A percentile compares a stretch with the other conserved stretches of the same genome.
phyloP scores from a whole-genome alignment of 805 yeast species.

The Kuraishia capsulata region DNA sequence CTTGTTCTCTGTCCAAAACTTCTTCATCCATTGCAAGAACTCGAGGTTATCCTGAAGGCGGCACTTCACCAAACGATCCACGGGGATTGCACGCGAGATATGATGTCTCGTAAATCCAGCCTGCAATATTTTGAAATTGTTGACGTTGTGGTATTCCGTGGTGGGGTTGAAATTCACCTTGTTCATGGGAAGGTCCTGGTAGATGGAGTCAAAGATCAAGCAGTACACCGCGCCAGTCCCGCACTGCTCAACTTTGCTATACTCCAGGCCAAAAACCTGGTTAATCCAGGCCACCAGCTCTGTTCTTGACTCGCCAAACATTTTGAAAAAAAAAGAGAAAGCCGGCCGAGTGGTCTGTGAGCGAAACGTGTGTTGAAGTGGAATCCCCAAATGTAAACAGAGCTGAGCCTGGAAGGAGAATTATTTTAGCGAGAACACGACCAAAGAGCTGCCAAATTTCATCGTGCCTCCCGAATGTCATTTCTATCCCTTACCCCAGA shows the following conservation, averaged over 20 bases:
- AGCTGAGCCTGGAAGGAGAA: no score
- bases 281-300: constrained; percentile 86
- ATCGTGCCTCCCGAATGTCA: no score
- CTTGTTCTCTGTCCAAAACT: constrained; percentile 70
- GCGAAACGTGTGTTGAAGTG: no score
- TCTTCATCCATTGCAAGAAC: constrained; percentile 86
- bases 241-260: constrained; percentile 81
- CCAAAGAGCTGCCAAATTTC: no score
- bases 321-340: neutral
- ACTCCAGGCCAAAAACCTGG: constrained; percentile 50
- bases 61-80: constrained; percentile 77
- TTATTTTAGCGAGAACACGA: no score
- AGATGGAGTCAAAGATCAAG: constrained; percentile 81
- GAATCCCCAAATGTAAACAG: no score
- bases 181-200: constrained; percentile 71
- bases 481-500: no score
- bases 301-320: constrained; percentile 67
- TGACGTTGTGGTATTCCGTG: constrained; percentile 66
- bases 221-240: constrained; percentile 96
- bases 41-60: constrained; percentile 90
- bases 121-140: constrained; percentile 83
- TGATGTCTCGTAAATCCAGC: constrained; percentile 63
- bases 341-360: no score
- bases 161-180: constrained; percentile 66
- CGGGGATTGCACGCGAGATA: constrained; percentile 69